A percentile compares a stretch with the other conserved stretches of the same genome.
Evolutionary conservation across 1,284 basidiomycete species (phyloP).

Genomic region (Inonotus hispidus): DNA sequence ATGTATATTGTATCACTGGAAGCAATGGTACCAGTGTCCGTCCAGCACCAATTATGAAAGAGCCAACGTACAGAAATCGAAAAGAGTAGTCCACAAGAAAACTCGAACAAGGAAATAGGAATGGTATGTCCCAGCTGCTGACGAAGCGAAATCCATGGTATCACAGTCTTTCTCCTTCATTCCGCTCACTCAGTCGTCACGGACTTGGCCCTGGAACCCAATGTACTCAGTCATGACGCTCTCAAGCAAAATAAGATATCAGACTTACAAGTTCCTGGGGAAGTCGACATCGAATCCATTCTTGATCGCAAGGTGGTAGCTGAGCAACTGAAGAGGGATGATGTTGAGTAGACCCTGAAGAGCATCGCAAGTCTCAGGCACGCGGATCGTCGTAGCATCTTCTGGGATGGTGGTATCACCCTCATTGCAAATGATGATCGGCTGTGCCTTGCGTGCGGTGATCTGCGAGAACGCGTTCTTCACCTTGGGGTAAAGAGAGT

Average conservation of each 20-base stretch:
- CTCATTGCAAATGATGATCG: slow-evolving; percentile 96
- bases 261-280: slow-evolving; percentile 86
- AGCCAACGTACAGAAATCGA: not conserved
- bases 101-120: not conserved
- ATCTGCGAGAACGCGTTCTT: slow-evolving; percentile 95
- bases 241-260: slow-evolving; percentile 9
- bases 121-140: not conserved
- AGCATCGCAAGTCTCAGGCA: slow-evolving; percentile 93
- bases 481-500: slow-evolving; percentile 98
- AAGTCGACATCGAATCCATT: slow-evolving; percentile 98
- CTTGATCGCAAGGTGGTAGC: slow-evolving; percentile 93
- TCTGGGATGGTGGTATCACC: slow-evolving; percentile 79
- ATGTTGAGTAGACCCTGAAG: slow-evolving; percentile 97
- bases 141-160: not conserved
- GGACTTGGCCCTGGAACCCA: slow-evolving; percentile 63
- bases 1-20: not conserved
- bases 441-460: slow-evolving; percentile 93
- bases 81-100: too few species aligned
- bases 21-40: too few species aligned
- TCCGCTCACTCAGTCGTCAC: slow-evolving; percentile 73
- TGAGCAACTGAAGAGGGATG: slow-evolving; percentile 92
- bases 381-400: slow-evolving; percentile 81
- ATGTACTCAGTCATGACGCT: slow-evolving; percentile 17
- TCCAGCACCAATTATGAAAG: not conserved
- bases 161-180: not conserved